Conservation (phyloP, 805 yeast species). For the Teunomyces stri region DNA sequence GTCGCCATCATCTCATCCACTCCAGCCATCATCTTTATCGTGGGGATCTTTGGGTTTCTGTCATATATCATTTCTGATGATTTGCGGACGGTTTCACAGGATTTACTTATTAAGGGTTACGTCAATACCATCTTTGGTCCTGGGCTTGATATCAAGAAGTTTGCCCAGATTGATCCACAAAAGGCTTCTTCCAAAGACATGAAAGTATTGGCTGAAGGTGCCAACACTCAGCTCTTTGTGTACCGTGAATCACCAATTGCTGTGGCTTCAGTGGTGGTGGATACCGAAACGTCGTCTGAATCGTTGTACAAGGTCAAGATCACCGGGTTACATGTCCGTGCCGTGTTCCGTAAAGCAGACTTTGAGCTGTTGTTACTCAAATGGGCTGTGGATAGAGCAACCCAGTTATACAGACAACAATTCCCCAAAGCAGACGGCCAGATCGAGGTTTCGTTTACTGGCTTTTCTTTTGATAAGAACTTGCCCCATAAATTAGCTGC, state of each 20-base stretch:
- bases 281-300: conserved; percentile 35
- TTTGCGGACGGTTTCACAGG: conserved; percentile 37
- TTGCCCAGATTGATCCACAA: conserved; percentile 31
- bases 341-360: conserved; percentile 64
- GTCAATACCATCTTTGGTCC: conserved; percentile 42
- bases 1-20: conserved; percentile 20
- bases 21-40: conserved; percentile 39
- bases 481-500: conserved; percentile 35
- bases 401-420: conserved; percentile 30
- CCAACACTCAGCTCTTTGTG: conserved; percentile 53
- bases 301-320: conserved; percentile 50
- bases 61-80: conserved; percentile 45
- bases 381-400: conserved; percentile 54
- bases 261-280: conserved; percentile 47
- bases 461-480: conserved; percentile 50
- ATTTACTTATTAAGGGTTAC: conserved; percentile 22
- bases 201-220: conserved; percentile 33
- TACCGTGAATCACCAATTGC: conserved; percentile 77
- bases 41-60: conserved; percentile 39
- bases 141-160: conserved; percentile 44
- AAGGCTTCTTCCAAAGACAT: conserved; percentile 16
- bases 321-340: conserved; percentile 60
- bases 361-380: conserved; percentile 61
- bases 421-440: conserved; percentile 25
- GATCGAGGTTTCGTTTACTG: conserved; percentile 44